These are phyloP conservation scores for Calendula officinalis DNA, from an alignment of 129 eudicot species.

Conservation along the genomic window DNA sequence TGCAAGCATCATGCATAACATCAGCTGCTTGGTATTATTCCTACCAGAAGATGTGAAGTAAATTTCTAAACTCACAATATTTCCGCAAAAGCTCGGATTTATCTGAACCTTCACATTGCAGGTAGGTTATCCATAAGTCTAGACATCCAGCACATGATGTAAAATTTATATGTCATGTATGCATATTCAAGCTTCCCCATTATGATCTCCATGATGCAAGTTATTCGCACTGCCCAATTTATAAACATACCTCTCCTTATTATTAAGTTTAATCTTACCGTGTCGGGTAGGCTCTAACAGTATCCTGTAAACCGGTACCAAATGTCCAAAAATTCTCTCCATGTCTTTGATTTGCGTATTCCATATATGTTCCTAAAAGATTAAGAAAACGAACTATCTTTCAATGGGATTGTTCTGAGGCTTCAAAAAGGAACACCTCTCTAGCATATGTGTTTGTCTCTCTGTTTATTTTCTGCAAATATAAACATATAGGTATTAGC, in stretches of 20 bases:
- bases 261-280: conserved; percentile 28
- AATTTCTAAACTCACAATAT: too few species aligned
- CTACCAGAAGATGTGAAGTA: too few species aligned
- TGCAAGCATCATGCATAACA: too few species aligned
- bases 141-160: too few species aligned
- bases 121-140: too few species aligned
- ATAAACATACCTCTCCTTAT: background rate
- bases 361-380: conserved; percentile 14
- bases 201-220: conserved; percentile 5
- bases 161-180: background rate
- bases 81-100: too few species aligned
- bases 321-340: conserved; percentile 10
- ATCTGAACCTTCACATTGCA: too few species aligned
- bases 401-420: conserved; percentile 36
- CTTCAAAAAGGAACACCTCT: conserved; percentile 10
- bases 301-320: too few species aligned
- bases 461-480: conserved; percentile 42
- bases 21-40: too few species aligned
- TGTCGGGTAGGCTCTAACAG: background rate
- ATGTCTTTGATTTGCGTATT: conserved; percentile 8
- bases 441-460: conserved; percentile 9
- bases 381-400: conserved; percentile 52
- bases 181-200: too few species aligned
- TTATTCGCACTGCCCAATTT: background rate
- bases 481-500: conserved; percentile 41